Base-by-base conservation (phyloP, 257 asterid genomes). In the Solanum verrucosum region DNA sequence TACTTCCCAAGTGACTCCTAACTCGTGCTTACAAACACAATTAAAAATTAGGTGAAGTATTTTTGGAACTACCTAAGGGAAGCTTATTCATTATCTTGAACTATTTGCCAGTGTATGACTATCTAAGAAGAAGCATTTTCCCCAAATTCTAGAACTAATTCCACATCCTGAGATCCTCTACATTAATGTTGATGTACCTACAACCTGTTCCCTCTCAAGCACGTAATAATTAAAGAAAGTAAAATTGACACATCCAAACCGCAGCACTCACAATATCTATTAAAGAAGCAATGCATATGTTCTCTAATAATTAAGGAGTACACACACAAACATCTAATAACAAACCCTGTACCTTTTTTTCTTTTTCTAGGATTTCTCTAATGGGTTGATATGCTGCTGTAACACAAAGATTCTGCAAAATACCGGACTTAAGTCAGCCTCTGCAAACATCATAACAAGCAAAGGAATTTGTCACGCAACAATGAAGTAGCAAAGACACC, bases 351-450 rank as follows among this genome's bases (percentile, higher is more conserved):
- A 96, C 98, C 98, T 96, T 93, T 89, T 94, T 96, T 90, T 97
- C 98, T 87, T 94, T 93, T 85, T 94, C 98, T 91, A 97, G 88
- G 67, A 97, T 91, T 90, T 96, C 98, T 91, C 98, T 92, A 46
- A 97, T 96, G 20, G 99, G 98, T 77, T 98, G 91, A 89, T 97
- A 98, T 20, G 99, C 99, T 87, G 99, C 99, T 16, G 98, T 89
- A 85, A 94, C 97, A 56, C 99, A 97, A 84, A 97, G 91, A 93
- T 97, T 96, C 99, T 97, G 94, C 86, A 88, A 89, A 46, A 75
- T 84, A 88, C 18, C 42, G 5, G 75, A 78, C n/a, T 11, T 52
- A 65, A 81, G 73, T 27, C 67, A 81, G 87, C 29, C 77, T 56
- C 81, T 83, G 16, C 49, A 20, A 81, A 71, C 49, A 82, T 52